phyloP scores from a whole-genome alignment of 2,329 filamentous ascomycete species.

The Monilinia polystroma region DNA sequence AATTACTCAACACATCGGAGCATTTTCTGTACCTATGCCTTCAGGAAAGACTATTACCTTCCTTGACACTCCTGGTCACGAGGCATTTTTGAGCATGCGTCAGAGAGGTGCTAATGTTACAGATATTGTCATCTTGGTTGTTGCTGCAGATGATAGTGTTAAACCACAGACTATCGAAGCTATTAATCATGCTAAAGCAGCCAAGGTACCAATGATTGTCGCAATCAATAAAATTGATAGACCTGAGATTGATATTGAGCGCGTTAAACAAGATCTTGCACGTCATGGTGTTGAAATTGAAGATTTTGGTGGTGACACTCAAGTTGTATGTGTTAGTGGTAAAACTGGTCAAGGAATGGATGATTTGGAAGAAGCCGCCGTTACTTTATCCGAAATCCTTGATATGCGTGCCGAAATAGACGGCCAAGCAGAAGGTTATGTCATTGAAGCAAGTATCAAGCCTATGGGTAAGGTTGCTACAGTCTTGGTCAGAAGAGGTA shows the following conservation, averaged over 20 bases:
- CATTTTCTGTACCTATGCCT: conserved; percentile 87
- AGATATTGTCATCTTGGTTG: conserved; percentile 93
- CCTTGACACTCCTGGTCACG: conserved; percentile 93
- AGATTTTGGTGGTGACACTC: conserved; percentile 91
- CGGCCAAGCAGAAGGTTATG: conserved; percentile 84
- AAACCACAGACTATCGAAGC: conserved; percentile 97
- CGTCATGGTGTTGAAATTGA: conserved; percentile 86
- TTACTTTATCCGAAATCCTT: conserved; percentile 82
- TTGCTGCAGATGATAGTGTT: conserved; percentile 94
- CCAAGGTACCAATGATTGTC: conserved; percentile 92
- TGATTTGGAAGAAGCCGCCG: conserved; percentile 85
- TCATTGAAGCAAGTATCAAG: conserved; percentile 89
- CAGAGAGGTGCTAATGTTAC: conserved; percentile 94
- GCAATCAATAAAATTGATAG: conserved; percentile 98
- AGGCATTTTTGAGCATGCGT: conserved; percentile 93
- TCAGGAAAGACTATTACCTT: conserved; percentile 91
- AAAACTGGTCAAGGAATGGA: conserved; percentile 92
- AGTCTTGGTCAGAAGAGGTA: conserved; percentile 83
- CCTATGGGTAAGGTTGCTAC: conserved; percentile 82
- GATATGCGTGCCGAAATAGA: conserved; percentile 80
- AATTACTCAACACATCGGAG: conserved; percentile 98
- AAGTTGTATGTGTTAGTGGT: conserved; percentile 86
- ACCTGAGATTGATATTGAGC: conserved; percentile 73
- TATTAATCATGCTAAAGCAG: conserved; percentile 84
- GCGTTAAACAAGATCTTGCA: conserved; percentile 84